Evolutionary conservation across 2,329 filamentous ascomycete genomes (phyloP).

Genomic region (Calonectria honghensis): DNA sequence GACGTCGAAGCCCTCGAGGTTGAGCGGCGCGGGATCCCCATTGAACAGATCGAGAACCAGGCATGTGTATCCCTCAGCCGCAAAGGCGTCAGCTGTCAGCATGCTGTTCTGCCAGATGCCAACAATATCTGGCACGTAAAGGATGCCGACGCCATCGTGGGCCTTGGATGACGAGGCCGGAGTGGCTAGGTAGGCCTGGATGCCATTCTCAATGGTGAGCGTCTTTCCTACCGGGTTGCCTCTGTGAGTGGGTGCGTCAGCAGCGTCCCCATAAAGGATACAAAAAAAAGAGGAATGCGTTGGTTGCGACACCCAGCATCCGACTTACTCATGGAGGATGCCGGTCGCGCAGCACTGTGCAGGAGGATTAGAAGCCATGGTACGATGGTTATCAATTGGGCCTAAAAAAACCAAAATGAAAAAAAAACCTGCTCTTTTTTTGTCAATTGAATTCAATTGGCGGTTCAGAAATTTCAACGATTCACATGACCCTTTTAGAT

Average conservation of each 20-base stretch:
- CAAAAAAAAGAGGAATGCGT: background rate
- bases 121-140: slow-evolving; percentile 68
- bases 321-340: slow-evolving; percentile 36
- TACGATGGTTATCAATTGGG: background rate
- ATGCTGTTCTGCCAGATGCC: slow-evolving; percentile 68
- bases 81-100: slow-evolving; percentile 62
- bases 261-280: background rate
- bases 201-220: slow-evolving; percentile 63
- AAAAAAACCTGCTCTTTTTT: background rate
- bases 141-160: slow-evolving; percentile 59
- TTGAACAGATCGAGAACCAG: slow-evolving; percentile 60
- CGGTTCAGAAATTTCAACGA: background rate
- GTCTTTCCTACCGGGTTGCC: slow-evolving; percentile 64
- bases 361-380: slow-evolving; percentile 35
- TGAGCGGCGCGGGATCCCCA: slow-evolving; percentile 65
- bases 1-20: slow-evolving; percentile 59
- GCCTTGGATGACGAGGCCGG: slow-evolving; percentile 62
- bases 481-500: background rate
- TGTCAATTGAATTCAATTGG: background rate
- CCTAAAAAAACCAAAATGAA: background rate
- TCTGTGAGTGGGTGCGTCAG: slow-evolving; percentile 52
- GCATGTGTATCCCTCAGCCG: slow-evolving; percentile 57
- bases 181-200: slow-evolving; percentile 68
- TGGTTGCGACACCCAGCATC: background rate
- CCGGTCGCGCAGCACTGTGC: slow-evolving; percentile 28